phyloP scores from a whole-genome alignment of 805 yeast species.

The Maudiozyma pseudohumilis region DNA sequence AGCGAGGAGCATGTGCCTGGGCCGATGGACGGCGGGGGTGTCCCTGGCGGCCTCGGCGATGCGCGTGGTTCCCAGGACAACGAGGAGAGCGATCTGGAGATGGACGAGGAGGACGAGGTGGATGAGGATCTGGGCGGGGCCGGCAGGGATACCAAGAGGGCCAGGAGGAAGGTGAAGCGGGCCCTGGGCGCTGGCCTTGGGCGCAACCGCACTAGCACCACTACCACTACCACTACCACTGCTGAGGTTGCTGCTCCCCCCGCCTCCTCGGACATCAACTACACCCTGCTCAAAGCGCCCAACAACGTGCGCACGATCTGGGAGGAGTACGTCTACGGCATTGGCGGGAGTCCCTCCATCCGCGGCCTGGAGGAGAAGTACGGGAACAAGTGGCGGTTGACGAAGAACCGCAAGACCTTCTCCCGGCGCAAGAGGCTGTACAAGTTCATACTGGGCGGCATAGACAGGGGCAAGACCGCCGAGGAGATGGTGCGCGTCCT shows the following conservation, averaged over 20 bases:
- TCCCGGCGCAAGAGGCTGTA: constrained; percentile 30
- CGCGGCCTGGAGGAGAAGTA: constrained; percentile 32
- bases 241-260: background rate
- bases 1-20: constrained; percentile 5
- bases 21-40: constrained; percentile 7
- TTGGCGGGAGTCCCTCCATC: constrained; percentile 34
- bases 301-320: constrained; percentile 29
- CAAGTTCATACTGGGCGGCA: constrained; percentile 28
- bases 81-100: constrained; percentile 8
- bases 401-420: constrained; percentile 28
- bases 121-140: constrained; percentile 15
- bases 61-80: constrained; percentile 6
- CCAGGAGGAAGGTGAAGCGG: constrained; percentile 1
- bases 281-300: constrained; percentile 27
- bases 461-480: constrained; percentile 27
- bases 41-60: background rate
- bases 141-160: constrained; percentile 7
- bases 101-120: constrained; percentile 7
- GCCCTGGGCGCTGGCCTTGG: background rate
- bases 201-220: background rate
- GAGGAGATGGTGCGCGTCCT: constrained; percentile 26
- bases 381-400: constrained; percentile 35
- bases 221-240: background rate
- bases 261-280: constrained; percentile 10
- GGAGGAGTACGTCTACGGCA: constrained; percentile 34